Evolutionary conservation across 257 asterid genomes (phyloP).

Genomic region (Misopates orontium): DNA sequence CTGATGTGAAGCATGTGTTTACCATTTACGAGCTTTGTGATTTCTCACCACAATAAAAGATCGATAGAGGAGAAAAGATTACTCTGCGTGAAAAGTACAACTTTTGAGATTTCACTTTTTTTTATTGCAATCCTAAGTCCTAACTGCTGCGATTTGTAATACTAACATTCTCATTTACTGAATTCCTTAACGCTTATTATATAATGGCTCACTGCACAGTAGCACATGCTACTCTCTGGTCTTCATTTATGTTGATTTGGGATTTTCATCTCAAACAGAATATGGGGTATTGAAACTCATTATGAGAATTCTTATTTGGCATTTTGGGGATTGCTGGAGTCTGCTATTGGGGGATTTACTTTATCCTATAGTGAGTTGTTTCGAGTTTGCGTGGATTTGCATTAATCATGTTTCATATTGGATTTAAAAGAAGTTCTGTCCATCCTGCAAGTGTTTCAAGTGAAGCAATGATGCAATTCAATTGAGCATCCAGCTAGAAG

Average conservation of each 20-base stretch:
- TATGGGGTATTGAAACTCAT: constrained; percentile 4
- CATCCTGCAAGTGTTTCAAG: background rate
- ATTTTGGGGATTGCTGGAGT: background rate
- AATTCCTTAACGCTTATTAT: background rate
- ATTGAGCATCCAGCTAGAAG: too few relatives aligned
- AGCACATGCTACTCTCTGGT: background rate
- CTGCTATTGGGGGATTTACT: too few relatives aligned
- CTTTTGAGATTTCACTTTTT: background rate
- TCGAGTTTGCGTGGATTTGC: background rate
- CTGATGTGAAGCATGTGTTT: background rate
- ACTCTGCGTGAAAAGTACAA: background rate
- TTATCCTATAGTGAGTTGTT: too few relatives aligned
- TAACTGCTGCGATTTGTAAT: constrained; percentile 2
- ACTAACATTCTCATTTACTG: constrained; percentile 6
- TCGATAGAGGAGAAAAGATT: background rate
- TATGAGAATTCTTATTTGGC: background rate
- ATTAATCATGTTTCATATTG: background rate
- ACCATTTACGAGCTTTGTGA: background rate
- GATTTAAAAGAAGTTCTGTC: background rate
- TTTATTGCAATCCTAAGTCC: constrained; percentile 11
- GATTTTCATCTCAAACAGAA: background rate
- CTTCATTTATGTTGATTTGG: background rate
- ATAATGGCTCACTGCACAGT: constrained; percentile 6
- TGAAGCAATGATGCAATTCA: constrained; percentile 4
- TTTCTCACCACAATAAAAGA: constrained; percentile 5